These are phyloP conservation scores for Fraxinus angustifolia DNA, from an alignment of 305 asterid species.

Conservation along the genomic window DNA sequence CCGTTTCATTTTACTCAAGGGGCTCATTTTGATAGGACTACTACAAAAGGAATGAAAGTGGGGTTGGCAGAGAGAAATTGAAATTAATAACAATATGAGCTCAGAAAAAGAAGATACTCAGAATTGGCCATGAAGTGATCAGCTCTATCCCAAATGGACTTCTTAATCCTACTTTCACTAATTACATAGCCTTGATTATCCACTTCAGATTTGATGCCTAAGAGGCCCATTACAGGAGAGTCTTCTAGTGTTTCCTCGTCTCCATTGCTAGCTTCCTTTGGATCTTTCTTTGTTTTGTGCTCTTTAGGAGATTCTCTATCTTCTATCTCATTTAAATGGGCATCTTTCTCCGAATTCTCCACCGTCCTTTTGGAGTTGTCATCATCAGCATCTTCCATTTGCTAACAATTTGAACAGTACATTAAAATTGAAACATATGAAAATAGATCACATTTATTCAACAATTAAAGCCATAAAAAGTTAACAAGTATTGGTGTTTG, in stretches of 20 bases:
- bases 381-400: slow-evolving; percentile 49
- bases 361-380: slow-evolving; percentile 29
- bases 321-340: slow-evolving; percentile 32
- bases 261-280: slow-evolving; percentile 34
- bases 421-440: slow-evolving; percentile 2
- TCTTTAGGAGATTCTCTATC: slow-evolving; percentile 36
- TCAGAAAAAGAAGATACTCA: slow-evolving; percentile 39
- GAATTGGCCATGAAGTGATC: slow-evolving; percentile 65
- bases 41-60: neutral
- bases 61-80: neutral
- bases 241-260: slow-evolving; percentile 61
- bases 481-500: slow-evolving; percentile 13
- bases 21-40: neutral
- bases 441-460: neutral
- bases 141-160: slow-evolving; percentile 72
- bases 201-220: slow-evolving; percentile 50
- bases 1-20: neutral
- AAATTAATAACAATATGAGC: slow-evolving; percentile 7
- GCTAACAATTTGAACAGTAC: slow-evolving; percentile 46
- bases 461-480: slow-evolving; percentile 8
- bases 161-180: slow-evolving; percentile 57
- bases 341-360: slow-evolving; percentile 31
- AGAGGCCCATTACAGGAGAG: slow-evolving; percentile 88
- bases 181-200: slow-evolving; percentile 38
- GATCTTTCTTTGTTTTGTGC: slow-evolving; percentile 36